Base-by-base conservation (phyloP, 1,139 yeast species). In the Suhomyces coccinellae region DNA sequence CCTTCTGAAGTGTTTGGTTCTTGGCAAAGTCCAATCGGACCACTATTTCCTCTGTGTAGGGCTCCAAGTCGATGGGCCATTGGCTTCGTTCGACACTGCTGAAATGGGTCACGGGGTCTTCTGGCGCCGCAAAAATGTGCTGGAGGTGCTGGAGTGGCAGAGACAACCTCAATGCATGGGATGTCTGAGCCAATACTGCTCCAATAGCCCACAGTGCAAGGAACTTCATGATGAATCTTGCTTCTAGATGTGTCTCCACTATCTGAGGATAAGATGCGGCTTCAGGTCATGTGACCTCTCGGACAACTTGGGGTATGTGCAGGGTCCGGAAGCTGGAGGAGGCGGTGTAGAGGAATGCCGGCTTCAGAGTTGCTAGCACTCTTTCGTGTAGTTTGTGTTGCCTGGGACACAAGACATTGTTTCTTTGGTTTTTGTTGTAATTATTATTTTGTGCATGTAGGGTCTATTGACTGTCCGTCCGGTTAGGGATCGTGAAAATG, bases 31-130 rank as follows among this genome's bases (percentile, higher is more conserved):
- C 48, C 4, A 69, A 56, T 53, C 91, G 71, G 13, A 84, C 59
- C 12, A 86, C 85, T 38, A 73, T 66, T 33, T 78, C 75, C 22
- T 69, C 71, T 22, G 65, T 62, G 56, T 85, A 85, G 49, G 77
- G 80, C 0, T 52, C 22, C 32, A 80, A 63, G 51, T 78, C 67
- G n/a, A 80, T 64, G 0, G 83, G 83, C 59, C 69, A 70, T 10
- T 66, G 59, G 2, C 51, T 55, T 8, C 38, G 40, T 3, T 52
- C 42, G 5, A 67, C 27, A 1, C 59, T 38, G 16, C 67, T 53
- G 43, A 62, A 68, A 46, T 71, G 69, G 41, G 53, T 44, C 15
- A 6, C n/a, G 13, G 14, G 29, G 26, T 20, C 36, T 16, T 20
- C 20, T 9, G 33, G 13, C 16, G 27, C n/a, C 12, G 38, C 20